A percentile compares a stretch with the other conserved stretches of the same genome.
phyloP scores from a whole-genome alignment of 139 green algal species.

The Micractinium sp. region DNA sequence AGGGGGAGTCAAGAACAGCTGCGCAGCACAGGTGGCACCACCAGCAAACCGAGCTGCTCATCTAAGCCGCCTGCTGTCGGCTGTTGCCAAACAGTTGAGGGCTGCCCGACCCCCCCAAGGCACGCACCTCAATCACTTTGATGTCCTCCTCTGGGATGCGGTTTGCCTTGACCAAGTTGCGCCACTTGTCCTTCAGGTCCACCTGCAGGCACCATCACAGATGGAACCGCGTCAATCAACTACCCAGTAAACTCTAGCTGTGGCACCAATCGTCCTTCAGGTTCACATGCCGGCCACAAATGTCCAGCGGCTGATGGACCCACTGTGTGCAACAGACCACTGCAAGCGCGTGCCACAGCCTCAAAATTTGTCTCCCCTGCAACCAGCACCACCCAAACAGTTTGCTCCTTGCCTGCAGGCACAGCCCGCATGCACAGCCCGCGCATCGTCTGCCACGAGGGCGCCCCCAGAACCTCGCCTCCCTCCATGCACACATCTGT shows the following conservation, averaged over 20 bases:
- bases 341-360: too few relatives aligned
- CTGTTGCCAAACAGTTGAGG: background rate
- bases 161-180: slow-evolving; percentile 4
- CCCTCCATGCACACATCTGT: background rate
- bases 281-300: background rate
- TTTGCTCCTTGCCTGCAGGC: background rate
- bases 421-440: background rate
- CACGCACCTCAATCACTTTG: slow-evolving; percentile 11
- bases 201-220: background rate
- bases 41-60: background rate
- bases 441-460: too few relatives aligned
- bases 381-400: too few relatives aligned
- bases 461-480: too few relatives aligned
- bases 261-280: too few relatives aligned
- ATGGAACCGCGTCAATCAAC: background rate
- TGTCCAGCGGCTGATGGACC: too few relatives aligned
- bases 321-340: background rate
- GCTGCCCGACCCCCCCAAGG: too few relatives aligned
- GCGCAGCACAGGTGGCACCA: background rate
- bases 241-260: too few relatives aligned
- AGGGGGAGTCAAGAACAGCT: background rate
- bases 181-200: slow-evolving; percentile 32
- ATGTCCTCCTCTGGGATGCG: background rate
- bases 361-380: too few relatives aligned
- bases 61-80: too few relatives aligned